Evolutionary conservation across 495 filamentous ascomycete genomes (phyloP), one percentile per base, ranked within the genome.

Genomic region (Podospora conica): DNA sequence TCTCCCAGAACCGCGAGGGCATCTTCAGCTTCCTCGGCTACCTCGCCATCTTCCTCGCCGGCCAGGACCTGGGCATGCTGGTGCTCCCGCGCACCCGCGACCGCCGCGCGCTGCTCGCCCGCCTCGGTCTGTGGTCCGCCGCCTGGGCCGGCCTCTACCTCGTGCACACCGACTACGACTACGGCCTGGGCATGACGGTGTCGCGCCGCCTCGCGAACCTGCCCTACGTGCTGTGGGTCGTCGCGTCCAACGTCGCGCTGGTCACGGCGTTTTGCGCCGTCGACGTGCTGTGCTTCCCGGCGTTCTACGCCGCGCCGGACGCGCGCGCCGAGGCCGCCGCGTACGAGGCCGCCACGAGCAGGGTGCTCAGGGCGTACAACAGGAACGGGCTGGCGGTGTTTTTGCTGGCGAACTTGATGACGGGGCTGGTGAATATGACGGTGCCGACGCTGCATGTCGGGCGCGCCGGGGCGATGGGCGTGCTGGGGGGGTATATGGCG

Each of bases 11-110:
- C 75, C 85, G 94, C 21, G 95, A 99, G 73, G 95, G 95, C 1
- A 81, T 98, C 40, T 96, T 92, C 76, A 96, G 92, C 21, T 97
- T 98, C 77, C 76, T 88, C 40, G 95, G 95, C 2, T 99, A 98
- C 75, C 83, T 99, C 20, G 90, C 96, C 18, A 97, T 99, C 58
- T 99, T 97, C 76, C 82, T 98, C 15, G 87, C 91, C 3, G 95
- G 95, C 6, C 92, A 95, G 74, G 89, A 89, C 33, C 82, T 86
- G 27, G 95, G 95, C 53, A 87, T 90, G 77, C 83, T 88, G 53
- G 84, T 93, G 40, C 85, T 98, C 12, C 90, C 91, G 0, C 82
- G 90, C 18, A 60, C 71, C 23, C 55, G 27, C 28, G 65, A 82
- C 68, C 74, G 84, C 71, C 84, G 77, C 28, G 77, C 79, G 10